A percentile compares a stretch with the other conserved stretches of the same genome.
phyloP scores from a whole-genome alignment of 257 asterid genomes.

The Jacaranda mimosifolia region DNA sequence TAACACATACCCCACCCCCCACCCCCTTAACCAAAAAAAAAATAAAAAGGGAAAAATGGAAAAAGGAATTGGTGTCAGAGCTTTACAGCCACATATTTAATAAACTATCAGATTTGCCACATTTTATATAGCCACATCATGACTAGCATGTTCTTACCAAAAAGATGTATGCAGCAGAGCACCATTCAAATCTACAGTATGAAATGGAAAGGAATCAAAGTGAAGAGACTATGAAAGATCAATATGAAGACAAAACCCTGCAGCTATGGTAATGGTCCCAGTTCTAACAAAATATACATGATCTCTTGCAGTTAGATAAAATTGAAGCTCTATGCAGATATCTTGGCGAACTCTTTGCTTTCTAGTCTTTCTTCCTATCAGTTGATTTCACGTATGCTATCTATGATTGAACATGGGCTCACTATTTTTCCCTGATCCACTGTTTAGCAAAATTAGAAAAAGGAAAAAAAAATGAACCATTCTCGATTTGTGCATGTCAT shows the following conservation, averaged over 20 bases:
- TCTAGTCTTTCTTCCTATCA: conserved; percentile 9
- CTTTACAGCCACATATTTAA: neutral
- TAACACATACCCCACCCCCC: neutral
- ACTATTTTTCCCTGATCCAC: neutral
- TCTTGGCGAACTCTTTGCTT: neutral
- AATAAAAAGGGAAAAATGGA: neutral
- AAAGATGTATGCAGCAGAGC: neutral
- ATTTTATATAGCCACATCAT: neutral
- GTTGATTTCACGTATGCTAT: conserved; percentile 11
- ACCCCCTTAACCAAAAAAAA: too few species aligned
- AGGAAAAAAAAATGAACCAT: neutral
- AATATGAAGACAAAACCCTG: conserved; percentile 2
- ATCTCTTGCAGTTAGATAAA: neutral
- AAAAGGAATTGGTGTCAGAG: neutral
- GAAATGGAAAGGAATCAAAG: neutral
- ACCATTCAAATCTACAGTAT: neutral
- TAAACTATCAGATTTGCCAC: neutral
- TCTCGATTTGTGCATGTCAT: neutral
- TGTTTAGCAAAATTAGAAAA: neutral
- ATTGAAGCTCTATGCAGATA: conserved; percentile 5
- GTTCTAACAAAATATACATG: neutral
- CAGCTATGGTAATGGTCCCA: neutral
- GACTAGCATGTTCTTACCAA: neutral
- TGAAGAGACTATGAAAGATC: neutral
- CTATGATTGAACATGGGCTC: too few species aligned